Evolutionary conservation across 768 basidiomycete species (phyloP).

Genomic region (Russula sp.): DNA sequence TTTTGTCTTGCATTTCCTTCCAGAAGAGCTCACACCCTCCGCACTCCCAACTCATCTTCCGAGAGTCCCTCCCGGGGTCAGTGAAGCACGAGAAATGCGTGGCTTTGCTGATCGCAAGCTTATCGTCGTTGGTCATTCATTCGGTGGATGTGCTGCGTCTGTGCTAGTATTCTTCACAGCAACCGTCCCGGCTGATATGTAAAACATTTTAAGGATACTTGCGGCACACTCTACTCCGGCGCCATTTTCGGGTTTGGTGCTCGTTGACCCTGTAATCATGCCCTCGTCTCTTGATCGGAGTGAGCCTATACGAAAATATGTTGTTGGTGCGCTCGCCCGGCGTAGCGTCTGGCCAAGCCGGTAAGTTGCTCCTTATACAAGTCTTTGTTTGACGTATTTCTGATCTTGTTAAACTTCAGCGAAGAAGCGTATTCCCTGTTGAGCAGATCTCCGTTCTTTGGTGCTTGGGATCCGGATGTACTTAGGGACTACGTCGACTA

Average conservation of each 20-base stretch:
- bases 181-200: conserved; percentile 2
- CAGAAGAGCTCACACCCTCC: conserved; percentile 33
- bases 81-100: conserved; percentile 35
- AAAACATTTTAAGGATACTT: conserved; percentile 47
- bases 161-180: conserved; percentile 28
- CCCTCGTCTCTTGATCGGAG: conserved; percentile 16
- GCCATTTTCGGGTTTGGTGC: conserved; percentile 64
- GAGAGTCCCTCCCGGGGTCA: conserved; percentile 41
- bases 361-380: conserved; percentile 32
- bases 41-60: conserved; percentile 49
- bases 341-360: conserved; percentile 59
- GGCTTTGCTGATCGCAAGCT: conserved; percentile 54
- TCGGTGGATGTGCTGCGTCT: conserved; percentile 73
- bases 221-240: conserved; percentile 58
- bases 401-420: conserved; percentile 31
- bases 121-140: conserved; percentile 75
- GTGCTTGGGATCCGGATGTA: conserved; percentile 59
- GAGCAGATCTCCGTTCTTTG: conserved; percentile 57
- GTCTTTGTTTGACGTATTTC: too few relatives aligned
- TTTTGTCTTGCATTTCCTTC: conserved; percentile 66
- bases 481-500: conserved; percentile 56
- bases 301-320: conserved; percentile 1
- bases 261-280: conserved; percentile 73
- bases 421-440: conserved; percentile 54
- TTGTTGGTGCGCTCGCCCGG: conserved; percentile 48